phyloP scores from a whole-genome alignment of 768 basidiomycete species.

The Psilocybe azurescens region DNA sequence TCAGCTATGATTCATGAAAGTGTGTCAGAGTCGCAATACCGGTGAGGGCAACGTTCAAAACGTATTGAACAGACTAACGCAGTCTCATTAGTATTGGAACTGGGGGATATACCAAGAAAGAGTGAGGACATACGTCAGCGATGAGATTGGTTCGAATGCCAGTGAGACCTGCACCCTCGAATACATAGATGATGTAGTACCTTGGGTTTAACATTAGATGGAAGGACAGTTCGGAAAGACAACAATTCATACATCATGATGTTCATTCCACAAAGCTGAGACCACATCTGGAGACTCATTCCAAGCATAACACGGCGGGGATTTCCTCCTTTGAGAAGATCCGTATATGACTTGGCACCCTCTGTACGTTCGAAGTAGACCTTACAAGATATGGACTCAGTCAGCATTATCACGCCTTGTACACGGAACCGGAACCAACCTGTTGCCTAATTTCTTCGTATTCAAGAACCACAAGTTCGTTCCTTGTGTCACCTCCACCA shows the following conservation, averaged over 20 bases:
- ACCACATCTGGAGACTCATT: constrained; percentile 79
- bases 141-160: constrained; percentile 77
- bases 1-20: not conserved
- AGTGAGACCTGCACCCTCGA: constrained; percentile 78
- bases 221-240: not conserved
- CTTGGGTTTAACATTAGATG: constrained; percentile 26
- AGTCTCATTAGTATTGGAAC: constrained; percentile 9
- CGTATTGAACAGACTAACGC: constrained; percentile 69
- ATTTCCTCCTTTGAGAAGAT: constrained; percentile 69
- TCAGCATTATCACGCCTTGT: too few species aligned
- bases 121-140: constrained; percentile 46
- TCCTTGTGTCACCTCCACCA: constrained; percentile 59
- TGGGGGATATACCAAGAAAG: not conserved
- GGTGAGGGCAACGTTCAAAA: constrained; percentile 50
- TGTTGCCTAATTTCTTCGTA: constrained; percentile 70
- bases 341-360: constrained; percentile 73
- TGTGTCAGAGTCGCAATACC: constrained; percentile 29
- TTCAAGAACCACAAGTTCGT: constrained; percentile 71
- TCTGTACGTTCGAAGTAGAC: constrained; percentile 66
- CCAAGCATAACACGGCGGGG: constrained; percentile 76
- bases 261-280: constrained; percentile 78
- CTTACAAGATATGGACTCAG: constrained; percentile 14
- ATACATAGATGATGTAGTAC: constrained; percentile 75
- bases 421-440: constrained; percentile 14
- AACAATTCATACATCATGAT: constrained; percentile 68